Base-by-base conservation (phyloP, 1,284 basidiomycete species). In the Ganoderma resinaceum region DNA sequence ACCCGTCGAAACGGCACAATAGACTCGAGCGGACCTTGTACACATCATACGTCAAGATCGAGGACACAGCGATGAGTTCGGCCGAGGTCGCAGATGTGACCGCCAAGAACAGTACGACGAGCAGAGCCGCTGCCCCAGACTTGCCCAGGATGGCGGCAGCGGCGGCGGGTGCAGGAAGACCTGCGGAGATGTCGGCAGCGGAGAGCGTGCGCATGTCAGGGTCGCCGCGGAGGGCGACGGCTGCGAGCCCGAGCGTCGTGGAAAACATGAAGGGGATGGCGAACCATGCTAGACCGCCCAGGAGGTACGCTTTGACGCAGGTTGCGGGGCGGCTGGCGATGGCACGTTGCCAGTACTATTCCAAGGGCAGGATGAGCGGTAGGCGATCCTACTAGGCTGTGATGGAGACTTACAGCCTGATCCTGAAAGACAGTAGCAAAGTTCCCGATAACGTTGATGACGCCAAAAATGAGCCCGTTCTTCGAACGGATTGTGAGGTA, bases 251-350 rank as follows among this genome's bases (percentile, higher is more conserved):
- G 29, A 97, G 86, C 0, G 93, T 95, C 0, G 92, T 95, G 0
- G 93, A 90, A 72, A 93, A 87, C 38, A 87, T 86, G 78, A 95
- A 93, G 0, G 95, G 94, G 67, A 95, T 94, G 1, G 93, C 90
- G 76, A 96, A 93, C 94, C 95, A 95, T 14, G 94, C 92, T 2
- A 96, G 78, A n/a, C 96, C 96, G 61, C 95, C 96, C 29, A 95
- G 85, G 11, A 97, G 82, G 81, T 96, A 98, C 0, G 94, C 96
- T 78, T 94, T 94, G 61, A 96, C 94, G 33, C 92, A 93, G n/a
- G 87, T 91, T 1, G 88, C 89, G 0, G 95, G 95, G 35, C 91
- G 85, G 67, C 90, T 92, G 0, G 96, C 95, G 75, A 97, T 96
- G 2, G 95, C 95, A 40, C 95, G 88, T 78, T 97, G 95, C 91